phyloP scores from a whole-genome alignment of 495 filamentous ascomycete species.

The Parachaetomium inaequale region DNA sequence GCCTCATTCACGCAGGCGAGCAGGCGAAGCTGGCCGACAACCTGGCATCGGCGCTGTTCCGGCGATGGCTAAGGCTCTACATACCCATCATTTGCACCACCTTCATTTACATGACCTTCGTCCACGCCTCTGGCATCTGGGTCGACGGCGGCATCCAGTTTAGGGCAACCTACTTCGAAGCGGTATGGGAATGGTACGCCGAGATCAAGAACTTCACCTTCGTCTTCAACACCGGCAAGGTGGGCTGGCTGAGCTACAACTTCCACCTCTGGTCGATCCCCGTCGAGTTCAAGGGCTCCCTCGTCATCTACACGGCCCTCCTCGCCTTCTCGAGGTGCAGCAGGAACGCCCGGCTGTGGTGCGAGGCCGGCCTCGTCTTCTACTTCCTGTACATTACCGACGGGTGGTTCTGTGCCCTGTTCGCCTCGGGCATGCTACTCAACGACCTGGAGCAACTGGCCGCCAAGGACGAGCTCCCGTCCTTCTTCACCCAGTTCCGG shows the following conservation, averaged over 20 bases:
- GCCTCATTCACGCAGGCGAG: conserved; percentile 48
- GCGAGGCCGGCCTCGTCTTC: conserved; percentile 31
- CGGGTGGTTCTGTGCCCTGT: conserved; percentile 43
- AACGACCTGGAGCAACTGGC: conserved; percentile 48
- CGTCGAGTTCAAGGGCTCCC: conserved; percentile 41
- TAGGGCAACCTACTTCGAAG: conserved; percentile 37
- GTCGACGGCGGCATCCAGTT: conserved; percentile 30
- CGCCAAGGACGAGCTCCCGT: conserved; percentile 39
- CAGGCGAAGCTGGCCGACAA: conserved; percentile 35
- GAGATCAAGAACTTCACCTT: conserved; percentile 61
- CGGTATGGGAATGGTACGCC: conserved; percentile 53
- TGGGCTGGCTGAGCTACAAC: conserved; percentile 38
- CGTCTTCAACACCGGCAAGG: conserved; percentile 45
- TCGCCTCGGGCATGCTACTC: conserved; percentile 47
- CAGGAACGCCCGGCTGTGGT: conserved; percentile 33
- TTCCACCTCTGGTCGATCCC: conserved; percentile 45
- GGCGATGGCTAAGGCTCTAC: conserved; percentile 37
- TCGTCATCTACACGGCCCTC: conserved; percentile 47
- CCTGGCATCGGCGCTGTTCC: conserved; percentile 32
- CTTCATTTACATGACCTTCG: conserved; percentile 48
- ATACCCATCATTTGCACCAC: conserved; percentile 43
- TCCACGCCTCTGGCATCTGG: conserved; percentile 47
- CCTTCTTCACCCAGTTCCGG: conserved; percentile 34
- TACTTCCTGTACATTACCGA: conserved; percentile 49
- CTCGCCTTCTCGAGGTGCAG: conserved; percentile 39